A percentile compares a stretch with the other conserved stretches of the same genome.
Conservation (phyloP, 257 asterid genomes). For the Prunella vulgaris region DNA sequence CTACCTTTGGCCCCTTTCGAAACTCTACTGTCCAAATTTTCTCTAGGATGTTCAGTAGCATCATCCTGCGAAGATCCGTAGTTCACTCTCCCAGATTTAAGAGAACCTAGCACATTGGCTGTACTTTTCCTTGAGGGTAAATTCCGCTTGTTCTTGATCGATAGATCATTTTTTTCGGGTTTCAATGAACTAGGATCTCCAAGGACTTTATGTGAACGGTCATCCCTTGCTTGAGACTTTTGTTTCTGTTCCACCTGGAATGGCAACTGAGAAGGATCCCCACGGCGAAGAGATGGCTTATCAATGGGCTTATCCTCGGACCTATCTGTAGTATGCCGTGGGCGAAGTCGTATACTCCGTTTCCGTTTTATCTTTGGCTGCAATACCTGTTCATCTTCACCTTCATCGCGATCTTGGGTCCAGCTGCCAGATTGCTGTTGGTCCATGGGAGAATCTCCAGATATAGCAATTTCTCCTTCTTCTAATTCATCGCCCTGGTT, state of each 20-base stretch:
- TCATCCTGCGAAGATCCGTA: slow-evolving; percentile 45
- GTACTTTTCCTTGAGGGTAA: slow-evolving; percentile 48
- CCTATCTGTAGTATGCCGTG: slow-evolving; percentile 62
- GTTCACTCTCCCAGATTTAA: slow-evolving; percentile 52
- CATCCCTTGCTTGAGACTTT: slow-evolving; percentile 54
- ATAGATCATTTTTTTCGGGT: slow-evolving; percentile 46
- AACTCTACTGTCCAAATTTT: slow-evolving; percentile 45
- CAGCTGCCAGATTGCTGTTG: slow-evolving; percentile 98
- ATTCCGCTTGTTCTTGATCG: slow-evolving; percentile 51
- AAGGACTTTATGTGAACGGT: slow-evolving; percentile 39
- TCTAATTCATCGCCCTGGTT: slow-evolving; percentile 80
- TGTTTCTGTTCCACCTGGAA: slow-evolving; percentile 56
- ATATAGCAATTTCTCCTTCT: slow-evolving; percentile 92
- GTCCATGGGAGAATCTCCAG: slow-evolving; percentile 88
- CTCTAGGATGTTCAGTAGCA: slow-evolving; percentile 49
- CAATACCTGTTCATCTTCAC: slow-evolving; percentile 96
- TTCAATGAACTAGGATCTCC: slow-evolving; percentile 51
- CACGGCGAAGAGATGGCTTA: slow-evolving; percentile 53
- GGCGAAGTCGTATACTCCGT: slow-evolving; percentile 85
- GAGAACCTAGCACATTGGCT: slow-evolving; percentile 39
- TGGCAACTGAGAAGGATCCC: slow-evolving; percentile 56
- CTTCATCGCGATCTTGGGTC: slow-evolving; percentile 94
- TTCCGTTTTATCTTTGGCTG: slow-evolving; percentile 93
- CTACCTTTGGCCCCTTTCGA: slow-evolving; percentile 51
- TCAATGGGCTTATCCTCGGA: slow-evolving; percentile 57